phyloP scores from a whole-genome alignment of 495 filamentous ascomycete genomes.

The Aspergillus bridgeri region DNA sequence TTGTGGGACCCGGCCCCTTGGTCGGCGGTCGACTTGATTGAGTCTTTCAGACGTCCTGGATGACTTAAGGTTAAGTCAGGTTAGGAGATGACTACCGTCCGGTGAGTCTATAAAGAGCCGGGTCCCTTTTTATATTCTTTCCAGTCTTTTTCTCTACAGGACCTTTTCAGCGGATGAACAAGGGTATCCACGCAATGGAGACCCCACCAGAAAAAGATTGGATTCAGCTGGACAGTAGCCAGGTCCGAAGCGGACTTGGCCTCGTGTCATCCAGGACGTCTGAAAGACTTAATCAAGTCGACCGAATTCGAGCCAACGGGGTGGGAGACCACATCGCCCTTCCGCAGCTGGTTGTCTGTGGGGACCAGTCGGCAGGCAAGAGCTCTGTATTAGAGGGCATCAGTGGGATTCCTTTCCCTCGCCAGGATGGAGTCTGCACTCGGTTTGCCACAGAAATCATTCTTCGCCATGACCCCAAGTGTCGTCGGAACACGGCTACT shows the following conservation, averaged over 20 bases:
- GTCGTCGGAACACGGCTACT: constrained; percentile 10
- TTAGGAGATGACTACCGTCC: neutral
- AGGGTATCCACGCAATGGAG: neutral
- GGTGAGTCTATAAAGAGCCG: neutral
- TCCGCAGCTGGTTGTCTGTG: constrained; percentile 65
- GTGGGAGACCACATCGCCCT: constrained; percentile 55
- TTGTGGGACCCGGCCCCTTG: too few species aligned
- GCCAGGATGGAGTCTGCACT: constrained; percentile 36
- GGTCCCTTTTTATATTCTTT: neutral
- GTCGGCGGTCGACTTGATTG: constrained; percentile 29
- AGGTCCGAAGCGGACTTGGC: constrained; percentile 2
- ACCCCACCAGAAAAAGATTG: neutral
- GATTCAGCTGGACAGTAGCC: constrained; percentile 1
- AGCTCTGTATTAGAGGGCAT: constrained; percentile 48
- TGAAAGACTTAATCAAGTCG: constrained; percentile 23
- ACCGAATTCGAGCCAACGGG: constrained; percentile 45
- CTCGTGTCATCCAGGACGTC: constrained; percentile 1
- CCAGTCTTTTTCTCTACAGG: neutral
- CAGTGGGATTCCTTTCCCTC: constrained; percentile 37
- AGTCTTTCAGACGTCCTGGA: constrained; percentile 10
- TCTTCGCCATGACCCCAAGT: constrained; percentile 18
- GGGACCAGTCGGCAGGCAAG: constrained; percentile 51
- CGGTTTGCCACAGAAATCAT: constrained; percentile 33
- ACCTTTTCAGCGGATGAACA: constrained; percentile 3
- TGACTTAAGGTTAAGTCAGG: neutral